phyloP scores from a whole-genome alignment of 2,329 filamentous ascomycete genomes.

The Diaporthe sp. region DNA sequence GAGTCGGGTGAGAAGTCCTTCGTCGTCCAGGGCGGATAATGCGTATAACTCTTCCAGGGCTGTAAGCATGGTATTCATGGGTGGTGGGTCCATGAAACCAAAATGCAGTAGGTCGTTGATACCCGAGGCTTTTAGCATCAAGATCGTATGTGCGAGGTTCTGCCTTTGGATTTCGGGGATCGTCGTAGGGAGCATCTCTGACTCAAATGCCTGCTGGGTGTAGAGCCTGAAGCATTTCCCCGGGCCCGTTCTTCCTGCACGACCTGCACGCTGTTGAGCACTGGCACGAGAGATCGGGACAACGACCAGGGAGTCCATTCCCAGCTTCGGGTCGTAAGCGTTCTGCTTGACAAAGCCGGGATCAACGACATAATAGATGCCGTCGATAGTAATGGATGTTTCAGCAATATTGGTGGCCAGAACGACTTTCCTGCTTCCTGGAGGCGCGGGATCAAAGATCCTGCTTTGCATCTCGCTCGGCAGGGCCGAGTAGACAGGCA shows the following conservation, averaged over 20 bases:
- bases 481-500: constrained; percentile 95
- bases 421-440: constrained; percentile 89
- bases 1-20: constrained; percentile 90
- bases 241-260: constrained; percentile 92
- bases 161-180: constrained; percentile 97
- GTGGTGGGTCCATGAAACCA: constrained; percentile 98
- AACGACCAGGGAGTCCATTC: constrained; percentile 96
- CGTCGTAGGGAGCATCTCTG: constrained; percentile 95
- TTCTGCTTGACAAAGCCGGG: constrained; percentile 98
- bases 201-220: constrained; percentile 94
- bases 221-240: constrained; percentile 97
- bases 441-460: constrained; percentile 93
- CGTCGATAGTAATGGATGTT: constrained; percentile 97
- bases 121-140: constrained; percentile 99
- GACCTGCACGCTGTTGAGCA: constrained; percentile 91
- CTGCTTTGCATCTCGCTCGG: constrained; percentile 93
- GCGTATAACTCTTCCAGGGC: constrained; percentile 96
- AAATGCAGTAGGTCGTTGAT: constrained; percentile 98
- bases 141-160: constrained; percentile 90
- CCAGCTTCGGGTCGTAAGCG: constrained; percentile 94
- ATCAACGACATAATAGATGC: constrained; percentile 97
- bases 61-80: constrained; percentile 97
- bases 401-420: constrained; percentile 99
- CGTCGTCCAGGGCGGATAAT: constrained; percentile 90
- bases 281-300: constrained; percentile 97